Percentiles rank a stretch among this genome's conserved stretches.
Conservation (phyloP, 371 early-diverging fungal species). For the Smittium culicis region DNA sequence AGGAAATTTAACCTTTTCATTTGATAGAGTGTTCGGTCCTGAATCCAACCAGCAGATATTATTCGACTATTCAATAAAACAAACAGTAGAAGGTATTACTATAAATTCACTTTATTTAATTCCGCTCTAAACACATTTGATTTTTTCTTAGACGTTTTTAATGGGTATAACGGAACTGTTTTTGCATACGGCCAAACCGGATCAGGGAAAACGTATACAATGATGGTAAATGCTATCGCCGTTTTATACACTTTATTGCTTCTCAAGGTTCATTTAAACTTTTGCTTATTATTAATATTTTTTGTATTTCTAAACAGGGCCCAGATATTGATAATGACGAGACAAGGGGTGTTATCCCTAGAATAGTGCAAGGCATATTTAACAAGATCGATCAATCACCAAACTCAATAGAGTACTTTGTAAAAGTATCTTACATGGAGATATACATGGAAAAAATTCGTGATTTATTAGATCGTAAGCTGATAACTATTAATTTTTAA, state of each 20-base stretch:
- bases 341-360: slow-evolving; percentile 58
- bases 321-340: slow-evolving; percentile 69
- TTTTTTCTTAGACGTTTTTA: slow-evolving; percentile 97
- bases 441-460: slow-evolving; percentile 77
- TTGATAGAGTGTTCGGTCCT: slow-evolving; percentile 79
- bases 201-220: slow-evolving; percentile 76
- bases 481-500: neutral
- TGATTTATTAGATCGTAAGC: slow-evolving; percentile 24
- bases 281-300: slow-evolving; percentile 86
- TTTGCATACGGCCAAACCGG: slow-evolving; percentile 95
- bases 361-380: slow-evolving; percentile 68
- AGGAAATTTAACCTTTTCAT: slow-evolving; percentile 63
- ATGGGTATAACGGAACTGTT: slow-evolving; percentile 48
- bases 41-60: slow-evolving; percentile 65
- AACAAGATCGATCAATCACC: slow-evolving; percentile 46
- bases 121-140: slow-evolving; percentile 98
- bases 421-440: slow-evolving; percentile 84
- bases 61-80: slow-evolving; percentile 76
- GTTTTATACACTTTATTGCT: too few relatives aligned
- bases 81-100: slow-evolving; percentile 82
- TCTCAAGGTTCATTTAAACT: too few relatives aligned
- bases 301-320: slow-evolving; percentile 69
- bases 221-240: slow-evolving; percentile 51
- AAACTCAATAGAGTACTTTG: slow-evolving; percentile 46
- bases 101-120: slow-evolving; percentile 93